Evolutionary conservation across 805 yeast species (phyloP), one percentile per base, ranked within the genome.

Genomic region (Candida ponderosae): DNA sequence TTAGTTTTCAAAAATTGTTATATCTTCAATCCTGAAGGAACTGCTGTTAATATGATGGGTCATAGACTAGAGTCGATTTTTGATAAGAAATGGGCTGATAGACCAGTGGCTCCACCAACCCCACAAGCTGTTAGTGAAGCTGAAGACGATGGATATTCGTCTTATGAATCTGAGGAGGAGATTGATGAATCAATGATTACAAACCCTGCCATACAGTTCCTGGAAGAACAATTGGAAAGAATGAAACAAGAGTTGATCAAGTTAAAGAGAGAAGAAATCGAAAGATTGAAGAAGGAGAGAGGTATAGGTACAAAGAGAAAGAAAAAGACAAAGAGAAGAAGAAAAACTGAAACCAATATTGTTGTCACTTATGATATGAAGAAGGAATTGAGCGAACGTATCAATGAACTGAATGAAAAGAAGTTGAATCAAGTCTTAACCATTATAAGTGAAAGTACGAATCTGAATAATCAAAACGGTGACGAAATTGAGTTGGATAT

Each of bases 401-500:
- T 93, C 56, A 79, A 81, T 36, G 79, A 77, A 41, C 63, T 79
- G 44, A 74, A 87, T 32, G 94, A 88, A 46, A 77, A 81, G 59
- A 86, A 85, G 63, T 66, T 90, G 50, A 84, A 81, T 48, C 81
- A 83, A 41, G 95, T 88, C 26, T 72, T 90, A 43, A 76, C 82
- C 36, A 87, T 93, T 44, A 87, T 93, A 47, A 82, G 82, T 53
- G 93, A 84, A 57, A 70, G 79, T 36, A 68, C 80, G 72, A 83
- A 75, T 42, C 68, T 73, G 48, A 71, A 59, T 50, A 66, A 53
- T 47, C 61, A 56, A 49, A 73, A 70, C 41, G 90, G 87, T 50
- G 97, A 90, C 40, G 97, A 93, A 65, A 93, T 93, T 43, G 98
- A 93, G 66, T 72, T 93, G 42, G 98, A 93, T 60, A 83, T 93